These are phyloP conservation scores for Aciculosporium take DNA, from an alignment of 2,329 filamentous ascomycete species.

Conservation along the genomic window DNA sequence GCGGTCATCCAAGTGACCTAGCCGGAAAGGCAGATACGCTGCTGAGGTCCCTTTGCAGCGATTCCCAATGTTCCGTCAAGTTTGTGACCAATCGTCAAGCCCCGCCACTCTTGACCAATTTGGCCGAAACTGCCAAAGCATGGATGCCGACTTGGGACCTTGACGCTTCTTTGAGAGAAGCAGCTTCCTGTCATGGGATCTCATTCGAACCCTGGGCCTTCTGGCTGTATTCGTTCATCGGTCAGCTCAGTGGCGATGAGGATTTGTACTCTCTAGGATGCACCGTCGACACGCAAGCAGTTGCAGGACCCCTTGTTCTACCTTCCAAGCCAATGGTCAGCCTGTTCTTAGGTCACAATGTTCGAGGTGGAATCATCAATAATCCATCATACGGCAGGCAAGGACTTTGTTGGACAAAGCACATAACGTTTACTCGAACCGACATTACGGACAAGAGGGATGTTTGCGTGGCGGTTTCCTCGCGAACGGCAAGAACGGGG, in stretches of 20 bases:
- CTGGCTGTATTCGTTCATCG: slow-evolving; percentile 27
- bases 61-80: slow-evolving; percentile 19
- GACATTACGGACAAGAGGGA: slow-evolving; percentile 4
- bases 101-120: slow-evolving; percentile 20
- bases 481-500: slow-evolving; percentile 7
- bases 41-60: slow-evolving; percentile 19
- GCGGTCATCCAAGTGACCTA: slow-evolving; percentile 13
- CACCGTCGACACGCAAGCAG: slow-evolving; percentile 14
- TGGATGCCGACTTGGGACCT: slow-evolving; percentile 17
- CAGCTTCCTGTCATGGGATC: slow-evolving; percentile 18
- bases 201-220: slow-evolving; percentile 27
- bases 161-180: slow-evolving; percentile 15
- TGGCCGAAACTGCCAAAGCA: slow-evolving; percentile 19
- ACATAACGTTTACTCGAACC: slow-evolving; percentile 20
- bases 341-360: slow-evolving; percentile 23
- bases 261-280: slow-evolving; percentile 17
- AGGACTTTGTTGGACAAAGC: slow-evolving; percentile 19
- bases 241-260: slow-evolving; percentile 21
- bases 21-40: slow-evolving; percentile 21
- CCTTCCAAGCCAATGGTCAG: slow-evolving; percentile 24
- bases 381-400: slow-evolving; percentile 22
- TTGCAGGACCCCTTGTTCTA: slow-evolving; percentile 22
- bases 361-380: slow-evolving; percentile 19
- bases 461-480: not conserved
- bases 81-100: slow-evolving; percentile 18